phyloP scores from a whole-genome alignment of 1,284 basidiomycete genomes.

The Cryptococcus sp. region DNA sequence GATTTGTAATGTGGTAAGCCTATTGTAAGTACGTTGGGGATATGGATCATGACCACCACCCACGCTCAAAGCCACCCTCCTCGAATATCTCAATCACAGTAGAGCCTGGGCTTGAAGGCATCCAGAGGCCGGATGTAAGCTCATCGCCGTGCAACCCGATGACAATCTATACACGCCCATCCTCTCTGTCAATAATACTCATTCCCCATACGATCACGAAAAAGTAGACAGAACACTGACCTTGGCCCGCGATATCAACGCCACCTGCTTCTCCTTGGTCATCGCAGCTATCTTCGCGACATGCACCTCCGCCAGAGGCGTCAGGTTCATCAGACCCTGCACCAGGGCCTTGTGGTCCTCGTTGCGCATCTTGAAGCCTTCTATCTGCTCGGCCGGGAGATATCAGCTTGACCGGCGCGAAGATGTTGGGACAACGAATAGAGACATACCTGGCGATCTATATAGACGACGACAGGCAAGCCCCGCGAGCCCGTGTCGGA shows the following conservation, averaged over 20 bases:
- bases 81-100: slow-evolving; percentile 30
- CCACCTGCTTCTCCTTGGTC: slow-evolving; percentile 31
- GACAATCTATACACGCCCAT: slow-evolving; percentile 22
- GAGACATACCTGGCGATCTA: slow-evolving; percentile 30
- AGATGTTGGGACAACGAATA: too few relatives aligned
- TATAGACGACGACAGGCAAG: slow-evolving; percentile 42
- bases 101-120: slow-evolving; percentile 26
- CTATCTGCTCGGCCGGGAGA: slow-evolving; percentile 12
- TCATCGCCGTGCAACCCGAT: slow-evolving; percentile 37
- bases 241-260: slow-evolving; percentile 32
- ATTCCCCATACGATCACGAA: too few relatives aligned
- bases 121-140: slow-evolving; percentile 34
- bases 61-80: slow-evolving; percentile 28
- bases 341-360: slow-evolving; percentile 31
- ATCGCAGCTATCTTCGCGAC: slow-evolving; percentile 32
- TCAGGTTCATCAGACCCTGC: slow-evolving; percentile 33
- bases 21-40: too few relatives aligned
- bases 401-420: not conserved
- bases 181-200: too few relatives aligned
- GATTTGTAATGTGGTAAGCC: not conserved
- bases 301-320: slow-evolving; percentile 42
- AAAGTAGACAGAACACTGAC: slow-evolving; percentile 11
- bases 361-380: slow-evolving; percentile 24
- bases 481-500: slow-evolving; percentile 16
- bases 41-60: slow-evolving; percentile 6